phyloP scores from a whole-genome alignment of 1,284 basidiomycete species.

The Fomitopsis pinicola region DNA sequence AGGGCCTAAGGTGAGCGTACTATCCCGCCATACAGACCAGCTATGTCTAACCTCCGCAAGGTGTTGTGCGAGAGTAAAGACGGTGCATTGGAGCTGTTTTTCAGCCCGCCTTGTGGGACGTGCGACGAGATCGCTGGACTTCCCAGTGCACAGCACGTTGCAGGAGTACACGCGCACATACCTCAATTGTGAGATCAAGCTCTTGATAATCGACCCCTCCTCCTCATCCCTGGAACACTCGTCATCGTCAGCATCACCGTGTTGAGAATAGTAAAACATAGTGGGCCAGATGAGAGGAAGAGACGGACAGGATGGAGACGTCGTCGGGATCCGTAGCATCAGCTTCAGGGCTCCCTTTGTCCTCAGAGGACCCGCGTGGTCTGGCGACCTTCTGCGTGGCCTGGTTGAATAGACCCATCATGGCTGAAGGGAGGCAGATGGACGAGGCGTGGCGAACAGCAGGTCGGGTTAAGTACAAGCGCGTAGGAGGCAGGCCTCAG shows the following conservation, averaged over 20 bases:
- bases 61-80: not conserved
- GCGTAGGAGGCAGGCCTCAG: not conserved
- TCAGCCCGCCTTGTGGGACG: not conserved
- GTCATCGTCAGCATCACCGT: constrained; percentile 9
- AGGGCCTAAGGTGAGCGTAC: not conserved
- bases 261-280: constrained; percentile 23
- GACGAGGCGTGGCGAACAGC: constrained; percentile 12
- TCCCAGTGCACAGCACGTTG: not conserved
- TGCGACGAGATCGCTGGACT: not conserved
- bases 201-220: constrained; percentile 76
- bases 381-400: constrained; percentile 61
- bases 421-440: constrained; percentile 31
- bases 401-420: constrained; percentile 77
- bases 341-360: constrained; percentile 70
- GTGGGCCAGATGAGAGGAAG: constrained; percentile 11
- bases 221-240: constrained; percentile 58
- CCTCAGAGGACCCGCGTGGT: constrained; percentile 48
- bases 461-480: not conserved
- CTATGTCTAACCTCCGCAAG: not conserved
- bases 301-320: constrained; percentile 76
- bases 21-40: not conserved
- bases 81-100: not conserved
- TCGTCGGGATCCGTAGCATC: constrained; percentile 66
- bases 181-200: constrained; percentile 85
- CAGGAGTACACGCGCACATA: constrained; percentile 24